Conservation (phyloP, 257 asterid genomes). For the Rhazya stricta region DNA sequence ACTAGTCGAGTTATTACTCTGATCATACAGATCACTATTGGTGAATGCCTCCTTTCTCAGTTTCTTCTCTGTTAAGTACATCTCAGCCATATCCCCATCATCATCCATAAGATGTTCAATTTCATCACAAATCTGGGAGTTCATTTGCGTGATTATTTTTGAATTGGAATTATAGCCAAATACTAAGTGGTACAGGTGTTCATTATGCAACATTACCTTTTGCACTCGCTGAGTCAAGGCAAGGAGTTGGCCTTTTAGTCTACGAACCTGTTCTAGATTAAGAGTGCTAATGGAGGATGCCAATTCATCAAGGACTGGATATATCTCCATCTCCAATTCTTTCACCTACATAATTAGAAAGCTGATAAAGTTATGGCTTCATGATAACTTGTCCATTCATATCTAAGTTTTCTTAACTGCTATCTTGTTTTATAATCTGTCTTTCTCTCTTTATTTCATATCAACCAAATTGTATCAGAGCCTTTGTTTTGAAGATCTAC, state of each 20-base stretch:
- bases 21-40: conserved; percentile 43
- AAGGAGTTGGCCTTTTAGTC: conserved; percentile 91
- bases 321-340: conserved; percentile 78
- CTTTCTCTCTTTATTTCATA: neutral
- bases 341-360: conserved; percentile 58
- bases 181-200: conserved; percentile 8
- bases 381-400: neutral
- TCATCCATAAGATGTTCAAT: conserved; percentile 97
- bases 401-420: neutral
- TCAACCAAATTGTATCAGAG: neutral
- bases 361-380: conserved; percentile 19
- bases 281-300: conserved; percentile 85
- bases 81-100: conserved; percentile 99
- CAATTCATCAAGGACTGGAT: conserved; percentile 92
- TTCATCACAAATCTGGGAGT: conserved; percentile 78
- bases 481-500: neutral
- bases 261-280: conserved; percentile 93
- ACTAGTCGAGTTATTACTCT: conserved; percentile 29
- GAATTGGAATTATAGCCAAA: conserved; percentile 10
- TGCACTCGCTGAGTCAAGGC: conserved; percentile 95
- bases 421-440: neutral
- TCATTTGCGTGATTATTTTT: conserved; percentile 14
- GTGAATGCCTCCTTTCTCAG: conserved; percentile 57
- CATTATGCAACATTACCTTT: conserved; percentile 45
- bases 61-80: conserved; percentile 95